Percentiles rank a stretch among this genome's conserved stretches.
Evolutionary conservation across 164 flowering plant species (phyloP).

Genomic region (Houttuynia cordata): DNA sequence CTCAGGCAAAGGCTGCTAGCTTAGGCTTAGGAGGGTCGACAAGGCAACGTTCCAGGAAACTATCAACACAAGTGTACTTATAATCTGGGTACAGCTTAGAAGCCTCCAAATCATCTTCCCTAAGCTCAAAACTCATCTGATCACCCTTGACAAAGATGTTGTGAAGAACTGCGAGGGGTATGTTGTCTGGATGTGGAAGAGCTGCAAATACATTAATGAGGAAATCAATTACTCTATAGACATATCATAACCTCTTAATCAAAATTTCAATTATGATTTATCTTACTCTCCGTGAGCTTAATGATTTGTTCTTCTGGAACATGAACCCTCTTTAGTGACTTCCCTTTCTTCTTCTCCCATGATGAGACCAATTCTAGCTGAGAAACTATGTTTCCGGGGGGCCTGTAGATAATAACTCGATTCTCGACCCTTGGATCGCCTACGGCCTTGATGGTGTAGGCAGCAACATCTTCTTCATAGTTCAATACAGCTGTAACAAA

Average conservation of each 20-base stretch:
- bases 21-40: conserved; percentile 20
- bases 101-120: conserved; percentile 25
- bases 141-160: conserved; percentile 34
- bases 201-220: conserved; percentile 15
- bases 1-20: conserved; percentile 18
- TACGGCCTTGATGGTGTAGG: conserved; percentile 24
- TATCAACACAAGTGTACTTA: conserved; percentile 25
- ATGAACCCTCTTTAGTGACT: conserved; percentile 12
- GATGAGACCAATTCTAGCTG: conserved; percentile 23
- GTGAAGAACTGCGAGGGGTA: conserved; percentile 25
- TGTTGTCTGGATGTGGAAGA: conserved; percentile 27
- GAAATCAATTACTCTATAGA: not conserved
- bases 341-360: conserved; percentile 32
- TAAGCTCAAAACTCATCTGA: conserved; percentile 19
- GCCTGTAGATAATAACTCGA: conserved; percentile 19
- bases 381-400: conserved; percentile 19
- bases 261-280: not conserved
- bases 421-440: conserved; percentile 24
- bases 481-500: conserved; percentile 23
- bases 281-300: conserved; percentile 4
- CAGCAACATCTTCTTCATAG: conserved; percentile 28
- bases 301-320: conserved; percentile 9
- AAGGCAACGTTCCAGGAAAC: conserved; percentile 15
- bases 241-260: not conserved
- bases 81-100: conserved; percentile 28